Conservation (phyloP, 768 basidiomycete genomes). For the Sporobolomyces phaffii region DNA sequence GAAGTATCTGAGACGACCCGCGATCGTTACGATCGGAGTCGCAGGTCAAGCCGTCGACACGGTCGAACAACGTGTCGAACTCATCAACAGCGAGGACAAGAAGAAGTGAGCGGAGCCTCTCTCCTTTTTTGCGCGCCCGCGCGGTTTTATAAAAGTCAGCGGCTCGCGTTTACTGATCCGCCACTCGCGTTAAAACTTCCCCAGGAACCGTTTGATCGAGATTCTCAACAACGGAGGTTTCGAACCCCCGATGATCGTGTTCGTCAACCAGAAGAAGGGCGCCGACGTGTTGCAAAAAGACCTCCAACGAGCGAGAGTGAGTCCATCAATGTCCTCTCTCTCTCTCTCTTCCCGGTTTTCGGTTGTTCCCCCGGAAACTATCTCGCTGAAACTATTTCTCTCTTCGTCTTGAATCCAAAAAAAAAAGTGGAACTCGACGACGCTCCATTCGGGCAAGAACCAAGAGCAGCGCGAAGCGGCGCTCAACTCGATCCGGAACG, state of each 20-base stretch:
- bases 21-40: conserved; percentile 94
- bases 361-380: too few relatives aligned
- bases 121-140: not conserved
- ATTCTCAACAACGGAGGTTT: conserved; percentile 81
- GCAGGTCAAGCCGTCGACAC: conserved; percentile 97
- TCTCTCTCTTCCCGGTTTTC: conserved; percentile 24
- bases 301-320: conserved; percentile 74
- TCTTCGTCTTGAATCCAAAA: conserved; percentile 13
- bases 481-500: conserved; percentile 74
- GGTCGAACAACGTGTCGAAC: conserved; percentile 92
- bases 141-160: too few relatives aligned
- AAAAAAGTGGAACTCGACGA: conserved; percentile 86
- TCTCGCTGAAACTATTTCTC: not conserved
- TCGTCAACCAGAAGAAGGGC: conserved; percentile 99
- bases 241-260: conserved; percentile 89
- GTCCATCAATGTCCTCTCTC: conserved; percentile 45
- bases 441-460: conserved; percentile 92
- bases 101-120: conserved; percentile 64
- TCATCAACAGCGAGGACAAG: conserved; percentile 87
- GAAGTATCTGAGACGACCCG: conserved; percentile 88
- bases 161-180: too few relatives aligned
- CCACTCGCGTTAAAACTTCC: too few relatives aligned
- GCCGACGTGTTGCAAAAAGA: conserved; percentile 97
- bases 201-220: conserved; percentile 75
- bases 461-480: conserved; percentile 96